Conservation (phyloP, 2,329 filamentous ascomycete genomes). For the Fusarium tupiense region DNA sequence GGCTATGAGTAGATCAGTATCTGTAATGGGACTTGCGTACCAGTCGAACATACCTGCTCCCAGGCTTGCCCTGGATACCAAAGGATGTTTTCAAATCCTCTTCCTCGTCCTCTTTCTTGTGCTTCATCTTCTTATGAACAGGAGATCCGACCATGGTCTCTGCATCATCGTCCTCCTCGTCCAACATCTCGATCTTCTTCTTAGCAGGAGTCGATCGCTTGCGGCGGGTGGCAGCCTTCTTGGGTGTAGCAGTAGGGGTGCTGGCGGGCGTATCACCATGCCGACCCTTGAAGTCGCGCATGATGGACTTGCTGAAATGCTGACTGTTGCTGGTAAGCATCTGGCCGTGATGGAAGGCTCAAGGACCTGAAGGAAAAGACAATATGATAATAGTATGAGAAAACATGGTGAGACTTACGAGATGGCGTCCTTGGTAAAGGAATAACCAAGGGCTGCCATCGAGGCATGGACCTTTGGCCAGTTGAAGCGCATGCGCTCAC, state of each 20-base stretch:
- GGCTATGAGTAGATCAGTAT: constrained; percentile 22
- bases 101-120: constrained; percentile 34
- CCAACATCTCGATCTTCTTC: constrained; percentile 18
- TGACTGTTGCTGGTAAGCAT: constrained; percentile 43
- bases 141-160: constrained; percentile 23
- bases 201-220: constrained; percentile 37
- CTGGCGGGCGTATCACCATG: constrained; percentile 18
- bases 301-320: constrained; percentile 52
- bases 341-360: not conserved
- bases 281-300: constrained; percentile 48
- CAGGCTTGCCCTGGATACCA: not conserved
- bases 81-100: constrained; percentile 28
- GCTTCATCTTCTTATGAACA: constrained; percentile 46
- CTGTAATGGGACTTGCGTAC: not conserved
- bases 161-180: constrained; percentile 29
- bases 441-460: constrained; percentile 48
- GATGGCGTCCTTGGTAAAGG: constrained; percentile 52
- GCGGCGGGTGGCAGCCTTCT: constrained; percentile 26
- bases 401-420: constrained; percentile 42
- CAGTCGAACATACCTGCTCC: constrained; percentile 29
- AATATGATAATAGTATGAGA: not conserved
- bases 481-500: constrained; percentile 44
- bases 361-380: not conserved
- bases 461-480: constrained; percentile 47
- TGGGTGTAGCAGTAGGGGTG: constrained; percentile 21